Evolutionary conservation across 2,329 filamentous ascomycete genomes (phyloP).

Genomic region (Celoporthe dispersa): DNA sequence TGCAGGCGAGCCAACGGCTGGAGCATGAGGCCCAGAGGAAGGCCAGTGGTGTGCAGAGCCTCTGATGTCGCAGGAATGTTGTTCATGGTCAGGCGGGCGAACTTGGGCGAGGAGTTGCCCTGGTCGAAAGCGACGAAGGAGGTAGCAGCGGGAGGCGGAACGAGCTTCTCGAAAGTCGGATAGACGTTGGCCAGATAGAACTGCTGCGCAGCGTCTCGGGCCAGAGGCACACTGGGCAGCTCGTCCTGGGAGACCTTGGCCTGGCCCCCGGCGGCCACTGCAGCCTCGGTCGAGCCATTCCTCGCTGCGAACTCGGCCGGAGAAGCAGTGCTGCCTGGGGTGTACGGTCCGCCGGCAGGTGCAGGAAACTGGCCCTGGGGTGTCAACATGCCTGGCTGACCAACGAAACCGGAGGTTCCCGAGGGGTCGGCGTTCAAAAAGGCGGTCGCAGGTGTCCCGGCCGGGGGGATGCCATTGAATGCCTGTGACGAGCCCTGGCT

Average conservation of each 20-base stretch:
- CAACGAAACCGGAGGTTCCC: conserved; percentile 49
- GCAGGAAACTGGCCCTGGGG: conserved; percentile 59
- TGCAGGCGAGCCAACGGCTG: conserved; percentile 86
- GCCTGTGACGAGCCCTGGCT: conserved; percentile 69
- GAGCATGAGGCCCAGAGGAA: conserved; percentile 85
- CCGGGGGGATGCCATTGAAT: conserved; percentile 70
- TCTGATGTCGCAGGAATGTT: conserved; percentile 87
- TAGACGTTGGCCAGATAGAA: conserved; percentile 89
- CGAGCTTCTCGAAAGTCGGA: conserved; percentile 91
- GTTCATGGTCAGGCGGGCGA: conserved; percentile 87
- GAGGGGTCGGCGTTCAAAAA: conserved; percentile 62
- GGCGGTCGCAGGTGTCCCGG: conserved; percentile 57
- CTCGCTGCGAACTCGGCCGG: conserved; percentile 53
- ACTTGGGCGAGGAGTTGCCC: conserved; percentile 95
- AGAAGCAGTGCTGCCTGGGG: conserved; percentile 46
- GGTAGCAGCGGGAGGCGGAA: conserved; percentile 84
- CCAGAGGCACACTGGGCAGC: conserved; percentile 86
- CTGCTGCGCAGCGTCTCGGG: conserved; percentile 80
- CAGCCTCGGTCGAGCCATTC: conserved; percentile 46
- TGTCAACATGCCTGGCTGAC: conserved; percentile 43
- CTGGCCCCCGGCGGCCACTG: conserved; percentile 66
- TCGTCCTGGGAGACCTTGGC: conserved; percentile 86
- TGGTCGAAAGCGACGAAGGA: conserved; percentile 96
- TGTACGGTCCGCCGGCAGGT: conserved; percentile 58
- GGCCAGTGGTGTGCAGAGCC: conserved; percentile 75